Evolutionary conservation across 2,329 filamentous ascomycete genomes (phyloP).

Genomic region (Cladosporium sp.): DNA sequence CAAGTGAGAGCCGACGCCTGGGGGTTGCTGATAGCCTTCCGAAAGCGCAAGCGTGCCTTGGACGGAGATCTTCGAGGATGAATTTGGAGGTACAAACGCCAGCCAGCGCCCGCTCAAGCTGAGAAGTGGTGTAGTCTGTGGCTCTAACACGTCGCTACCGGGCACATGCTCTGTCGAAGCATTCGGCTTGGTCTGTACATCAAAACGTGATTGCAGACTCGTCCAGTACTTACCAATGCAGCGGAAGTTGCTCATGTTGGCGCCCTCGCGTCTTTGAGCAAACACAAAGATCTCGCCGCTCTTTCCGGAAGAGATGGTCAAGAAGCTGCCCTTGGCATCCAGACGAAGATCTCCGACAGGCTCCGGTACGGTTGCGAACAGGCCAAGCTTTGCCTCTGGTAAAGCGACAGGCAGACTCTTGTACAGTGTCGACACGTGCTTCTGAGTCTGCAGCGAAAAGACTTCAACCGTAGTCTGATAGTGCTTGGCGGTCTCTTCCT

Average conservation of each 20-base stretch:
- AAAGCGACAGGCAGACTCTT: slow-evolving; percentile 64
- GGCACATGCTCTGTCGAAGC: slow-evolving; percentile 37
- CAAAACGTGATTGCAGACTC: slow-evolving; percentile 53
- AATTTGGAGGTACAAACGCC: slow-evolving; percentile 72
- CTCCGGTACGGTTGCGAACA: slow-evolving; percentile 50
- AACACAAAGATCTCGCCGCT: slow-evolving; percentile 89
- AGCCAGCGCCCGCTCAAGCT: slow-evolving; percentile 74
- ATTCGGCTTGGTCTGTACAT: slow-evolving; percentile 20
- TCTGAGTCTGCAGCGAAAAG: slow-evolving; percentile 78
- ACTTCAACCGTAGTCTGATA: slow-evolving; percentile 90
- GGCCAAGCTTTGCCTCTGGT: slow-evolving; percentile 30
- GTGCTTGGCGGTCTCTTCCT: slow-evolving; percentile 50
- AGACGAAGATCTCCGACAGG: slow-evolving; percentile 74
- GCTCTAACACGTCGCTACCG: slow-evolving; percentile 23
- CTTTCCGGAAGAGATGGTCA: slow-evolving; percentile 75
- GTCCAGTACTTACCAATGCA: slow-evolving; percentile 95
- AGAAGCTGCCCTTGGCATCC: slow-evolving; percentile 68
- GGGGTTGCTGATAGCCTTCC: slow-evolving; percentile 56
- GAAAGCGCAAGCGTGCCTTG: slow-evolving; percentile 64
- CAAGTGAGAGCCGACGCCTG: slow-evolving; percentile 59
- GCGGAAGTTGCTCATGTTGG: slow-evolving; percentile 46
- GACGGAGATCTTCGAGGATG: slow-evolving; percentile 69
- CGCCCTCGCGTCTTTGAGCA: slow-evolving; percentile 24
- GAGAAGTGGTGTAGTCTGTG: slow-evolving; percentile 59
- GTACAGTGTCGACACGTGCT: slow-evolving; percentile 72